A percentile compares a stretch with the other conserved stretches of the same genome.
Conservation (phyloP, 176 grass and related monocot genomes). For the Rhynchospora pubera region DNA sequence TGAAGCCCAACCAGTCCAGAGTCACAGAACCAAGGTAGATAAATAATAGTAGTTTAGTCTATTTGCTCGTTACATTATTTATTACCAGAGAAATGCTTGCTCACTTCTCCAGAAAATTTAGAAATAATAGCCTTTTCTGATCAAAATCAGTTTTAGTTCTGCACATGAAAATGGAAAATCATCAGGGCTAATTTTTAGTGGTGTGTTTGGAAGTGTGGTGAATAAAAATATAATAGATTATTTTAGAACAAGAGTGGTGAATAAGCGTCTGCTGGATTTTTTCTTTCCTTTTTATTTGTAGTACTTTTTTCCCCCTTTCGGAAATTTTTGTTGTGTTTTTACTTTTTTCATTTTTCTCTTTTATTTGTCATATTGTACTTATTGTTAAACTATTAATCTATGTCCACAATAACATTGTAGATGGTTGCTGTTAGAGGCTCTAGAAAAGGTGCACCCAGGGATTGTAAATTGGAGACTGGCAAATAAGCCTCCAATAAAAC, state of each 20-base stretch:
- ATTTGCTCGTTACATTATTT: not conserved
- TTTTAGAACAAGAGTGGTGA: no score
- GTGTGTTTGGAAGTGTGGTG: no score
- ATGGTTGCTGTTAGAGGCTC: conserved; percentile 87
- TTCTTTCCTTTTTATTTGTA: not conserved
- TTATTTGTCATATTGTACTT: not conserved
- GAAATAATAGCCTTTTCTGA: not conserved
- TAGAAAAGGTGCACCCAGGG: conserved; percentile 74
- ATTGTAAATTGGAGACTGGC: conserved; percentile 90
- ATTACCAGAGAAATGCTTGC: not conserved
- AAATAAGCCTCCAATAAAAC: conserved; percentile 83
- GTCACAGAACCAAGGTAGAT: no score
- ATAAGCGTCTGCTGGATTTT: not conserved
- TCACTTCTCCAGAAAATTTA: not conserved
- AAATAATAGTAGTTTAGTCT: no score
- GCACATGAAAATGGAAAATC: no score
- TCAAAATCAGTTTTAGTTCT: no score
- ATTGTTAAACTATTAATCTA: not conserved
- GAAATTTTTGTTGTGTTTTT: not conserved
- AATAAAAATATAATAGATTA: no score
- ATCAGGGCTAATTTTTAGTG: no score
- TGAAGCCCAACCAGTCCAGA: no score
- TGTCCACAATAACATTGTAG: conserved; percentile 23
- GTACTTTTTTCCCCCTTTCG: not conserved
- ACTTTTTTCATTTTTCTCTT: not conserved